Evolutionary conservation across 257 asterid genomes (phyloP).

Genomic region (Salvia hispanica): DNA sequence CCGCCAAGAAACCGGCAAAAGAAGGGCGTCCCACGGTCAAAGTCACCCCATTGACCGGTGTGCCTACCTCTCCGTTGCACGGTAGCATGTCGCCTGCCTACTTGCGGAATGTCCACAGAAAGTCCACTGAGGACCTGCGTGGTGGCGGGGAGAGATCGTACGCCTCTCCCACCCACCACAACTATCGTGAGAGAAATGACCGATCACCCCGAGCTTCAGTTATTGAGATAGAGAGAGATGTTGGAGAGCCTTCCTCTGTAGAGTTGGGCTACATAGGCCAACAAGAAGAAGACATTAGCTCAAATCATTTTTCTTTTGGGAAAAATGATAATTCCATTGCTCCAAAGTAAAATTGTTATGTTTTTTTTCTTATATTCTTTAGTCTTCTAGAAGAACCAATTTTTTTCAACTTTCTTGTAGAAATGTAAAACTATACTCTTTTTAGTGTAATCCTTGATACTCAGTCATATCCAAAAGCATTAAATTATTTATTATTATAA

Average conservation of each 20-base stretch:
- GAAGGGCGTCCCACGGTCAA: constrained; percentile 47
- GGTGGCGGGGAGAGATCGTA: constrained; percentile 29
- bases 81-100: constrained; percentile 59
- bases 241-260: constrained; percentile 28
- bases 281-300: constrained; percentile 24
- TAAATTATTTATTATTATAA: no score
- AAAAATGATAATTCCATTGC: constrained; percentile 20
- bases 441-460: background rate
- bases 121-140: constrained; percentile 36
- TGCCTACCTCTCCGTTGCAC: constrained; percentile 60
- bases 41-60: constrained; percentile 56
- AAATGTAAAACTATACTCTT: background rate
- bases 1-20: constrained; percentile 63
- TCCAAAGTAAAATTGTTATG: background rate
- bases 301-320: constrained; percentile 40
- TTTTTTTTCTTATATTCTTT: no score
- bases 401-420: background rate
- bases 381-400: no score
- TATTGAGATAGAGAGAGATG: constrained; percentile 36
- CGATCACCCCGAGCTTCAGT: background rate
- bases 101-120: constrained; percentile 43
- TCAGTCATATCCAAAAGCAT: background rate
- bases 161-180: constrained; percentile 30
- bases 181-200: constrained; percentile 17
- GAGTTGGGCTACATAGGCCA: constrained; percentile 24